Conservation (phyloP, 305 asterid species). For the Ajuga reptans region DNA sequence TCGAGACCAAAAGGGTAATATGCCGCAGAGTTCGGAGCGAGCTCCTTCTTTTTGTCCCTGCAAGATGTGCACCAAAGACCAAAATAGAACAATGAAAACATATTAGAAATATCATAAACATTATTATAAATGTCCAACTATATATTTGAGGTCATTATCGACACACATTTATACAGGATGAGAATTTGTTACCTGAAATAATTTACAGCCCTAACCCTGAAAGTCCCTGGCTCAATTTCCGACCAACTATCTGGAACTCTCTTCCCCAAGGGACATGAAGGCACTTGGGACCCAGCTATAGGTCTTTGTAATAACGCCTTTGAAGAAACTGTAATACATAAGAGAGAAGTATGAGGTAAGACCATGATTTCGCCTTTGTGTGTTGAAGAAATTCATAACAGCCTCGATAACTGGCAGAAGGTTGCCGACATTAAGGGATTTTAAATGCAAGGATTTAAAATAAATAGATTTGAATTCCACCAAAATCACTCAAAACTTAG, state of each 20-base stretch:
- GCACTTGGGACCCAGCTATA: constrained; percentile 89
- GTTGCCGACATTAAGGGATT: background rate
- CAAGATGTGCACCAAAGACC: constrained; percentile 13
- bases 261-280: constrained; percentile 81
- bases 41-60: constrained; percentile 90
- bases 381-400: background rate
- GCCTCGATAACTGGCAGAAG: background rate
- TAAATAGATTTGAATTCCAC: background rate
- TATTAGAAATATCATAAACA: background rate
- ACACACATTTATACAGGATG: background rate
- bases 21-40: constrained; percentile 70
- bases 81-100: background rate
- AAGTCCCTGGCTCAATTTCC: constrained; percentile 67
- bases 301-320: constrained; percentile 71
- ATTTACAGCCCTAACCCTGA: constrained; percentile 73
- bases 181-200: constrained; percentile 50
- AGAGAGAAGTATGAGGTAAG: background rate
- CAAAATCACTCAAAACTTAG: background rate
- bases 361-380: background rate
- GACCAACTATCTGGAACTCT: constrained; percentile 93
- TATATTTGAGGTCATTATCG: background rate
- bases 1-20: constrained; percentile 92
- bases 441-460: background rate
- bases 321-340: constrained; percentile 59
- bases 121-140: background rate